Percentiles rank a stretch among this genome's conserved stretches.
phyloP scores from a whole-genome alignment of 2,329 filamentous ascomycete species.

The Pseudovirgaria hyperparasitica region DNA sequence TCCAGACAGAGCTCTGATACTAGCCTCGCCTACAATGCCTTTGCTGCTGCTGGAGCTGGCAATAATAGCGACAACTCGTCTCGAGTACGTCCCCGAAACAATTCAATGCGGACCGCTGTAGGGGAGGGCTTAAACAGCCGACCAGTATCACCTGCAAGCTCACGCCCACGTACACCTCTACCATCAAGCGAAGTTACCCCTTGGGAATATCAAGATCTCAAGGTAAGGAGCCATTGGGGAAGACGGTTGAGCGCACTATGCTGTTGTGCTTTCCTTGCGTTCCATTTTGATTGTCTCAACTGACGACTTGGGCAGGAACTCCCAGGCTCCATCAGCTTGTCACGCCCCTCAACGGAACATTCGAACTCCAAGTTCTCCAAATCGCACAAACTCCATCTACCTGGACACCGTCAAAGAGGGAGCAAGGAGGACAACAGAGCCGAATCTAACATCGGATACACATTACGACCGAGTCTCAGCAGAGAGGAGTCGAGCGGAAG shows the following conservation, averaged over 20 bases:
- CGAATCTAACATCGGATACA: constrained; percentile 32
- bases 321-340: neutral
- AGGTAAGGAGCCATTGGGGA: constrained; percentile 40
- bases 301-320: neutral
- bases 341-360: constrained; percentile 20
- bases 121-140: constrained; percentile 34
- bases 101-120: constrained; percentile 59
- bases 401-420: constrained; percentile 54
- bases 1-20: constrained; percentile 57
- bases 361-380: constrained; percentile 40
- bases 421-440: constrained; percentile 45
- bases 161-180: constrained; percentile 70
- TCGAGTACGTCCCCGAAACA: constrained; percentile 61
- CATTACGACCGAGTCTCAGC: constrained; percentile 58
- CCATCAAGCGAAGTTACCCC: constrained; percentile 89
- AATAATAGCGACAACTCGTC: constrained; percentile 50
- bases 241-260: neutral
- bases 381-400: constrained; percentile 49
- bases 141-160: constrained; percentile 60
- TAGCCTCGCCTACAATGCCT: constrained; percentile 42
- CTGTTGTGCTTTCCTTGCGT: neutral
- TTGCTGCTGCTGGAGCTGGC: constrained; percentile 32
- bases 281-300: neutral
- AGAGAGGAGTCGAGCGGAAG: constrained; percentile 57
- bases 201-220: constrained; percentile 85